Evolutionary conservation across 495 filamentous ascomycete genomes (phyloP).

Genomic region (Penicillium fimorum): DNA sequence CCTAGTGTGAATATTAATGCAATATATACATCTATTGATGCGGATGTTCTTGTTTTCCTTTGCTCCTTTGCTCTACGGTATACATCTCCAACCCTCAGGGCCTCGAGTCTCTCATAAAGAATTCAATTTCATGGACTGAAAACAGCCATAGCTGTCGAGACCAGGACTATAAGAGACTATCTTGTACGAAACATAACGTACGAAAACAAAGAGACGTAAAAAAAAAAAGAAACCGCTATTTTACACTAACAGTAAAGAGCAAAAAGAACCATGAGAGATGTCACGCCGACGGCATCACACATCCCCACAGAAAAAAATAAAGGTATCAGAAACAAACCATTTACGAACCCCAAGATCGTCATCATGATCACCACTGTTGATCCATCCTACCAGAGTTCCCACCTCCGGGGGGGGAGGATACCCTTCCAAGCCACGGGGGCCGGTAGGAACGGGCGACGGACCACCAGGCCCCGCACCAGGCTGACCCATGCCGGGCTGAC

Average conservation of each 20-base stretch:
- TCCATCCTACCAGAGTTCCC: slow-evolving; percentile 25
- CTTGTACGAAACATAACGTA: background rate
- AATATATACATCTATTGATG: background rate
- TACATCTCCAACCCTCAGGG: too few relatives aligned
- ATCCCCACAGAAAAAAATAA: slow-evolving; percentile 7
- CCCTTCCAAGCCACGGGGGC: slow-evolving; percentile 34
- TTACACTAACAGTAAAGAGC: slow-evolving; percentile 20
- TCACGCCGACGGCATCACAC: background rate
- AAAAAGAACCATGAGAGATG: slow-evolving; percentile 3
- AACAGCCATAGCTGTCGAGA: background rate
- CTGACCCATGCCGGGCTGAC: slow-evolving; percentile 21
- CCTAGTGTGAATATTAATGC: slow-evolving; percentile 11
- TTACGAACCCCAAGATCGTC: background rate
- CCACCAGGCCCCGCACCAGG: slow-evolving; percentile 18
- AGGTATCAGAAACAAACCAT: slow-evolving; percentile 14
- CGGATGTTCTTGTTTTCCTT: background rate
- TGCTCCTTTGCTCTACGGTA: background rate
- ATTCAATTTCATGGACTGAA: background rate
- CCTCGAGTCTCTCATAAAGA: background rate
- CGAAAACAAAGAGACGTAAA: slow-evolving; percentile 6
- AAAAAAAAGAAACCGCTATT: slow-evolving; percentile 25
- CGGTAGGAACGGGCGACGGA: slow-evolving; percentile 23
- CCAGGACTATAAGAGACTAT: background rate
- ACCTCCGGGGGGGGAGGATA: slow-evolving; percentile 31
- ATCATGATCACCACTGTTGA: slow-evolving; percentile 24